Conservation (phyloP, 2,329 filamentous ascomycete genomes). For the Pyricularia grisea region DNA sequence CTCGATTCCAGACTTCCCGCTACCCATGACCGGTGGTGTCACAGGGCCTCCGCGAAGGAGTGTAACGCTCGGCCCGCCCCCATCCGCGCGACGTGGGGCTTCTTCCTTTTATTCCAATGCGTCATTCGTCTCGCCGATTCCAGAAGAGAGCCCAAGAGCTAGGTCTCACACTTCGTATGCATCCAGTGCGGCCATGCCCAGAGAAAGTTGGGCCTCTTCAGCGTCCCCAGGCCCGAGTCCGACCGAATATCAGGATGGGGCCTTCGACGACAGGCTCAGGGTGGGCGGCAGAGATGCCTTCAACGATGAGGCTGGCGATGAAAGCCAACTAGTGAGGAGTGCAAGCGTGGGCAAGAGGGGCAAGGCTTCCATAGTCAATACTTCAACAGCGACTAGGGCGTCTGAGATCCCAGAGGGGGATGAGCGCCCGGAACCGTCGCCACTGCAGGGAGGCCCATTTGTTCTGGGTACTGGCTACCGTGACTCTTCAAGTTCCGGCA, state of each 20-base stretch:
- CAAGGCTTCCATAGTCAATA: conserved; percentile 46
- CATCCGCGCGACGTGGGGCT: conserved; percentile 47
- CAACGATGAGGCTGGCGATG: conserved; percentile 40
- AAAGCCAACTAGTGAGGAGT: conserved; percentile 48
- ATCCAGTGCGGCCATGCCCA: conserved; percentile 62
- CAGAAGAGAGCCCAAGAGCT: conserved; percentile 55
- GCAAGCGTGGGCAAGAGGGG: conserved; percentile 53
- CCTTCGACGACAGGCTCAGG: conserved; percentile 38
- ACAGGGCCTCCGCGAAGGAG: conserved; percentile 32
- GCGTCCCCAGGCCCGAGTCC: conserved; percentile 4
- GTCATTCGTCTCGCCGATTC: conserved; percentile 66
- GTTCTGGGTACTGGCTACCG: conserved; percentile 34
- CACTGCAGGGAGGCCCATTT: conserved; percentile 28
- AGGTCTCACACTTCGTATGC: conserved; percentile 56
- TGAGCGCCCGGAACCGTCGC: conserved; percentile 25
- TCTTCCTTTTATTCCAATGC: conserved; percentile 57
- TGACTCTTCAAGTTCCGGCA: conserved; percentile 35
- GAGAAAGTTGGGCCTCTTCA: conserved; percentile 47
- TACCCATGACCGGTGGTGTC: conserved; percentile 24
- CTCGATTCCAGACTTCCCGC: conserved; percentile 50
- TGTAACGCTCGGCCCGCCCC: conserved; percentile 48
- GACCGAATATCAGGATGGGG: conserved; percentile 25
- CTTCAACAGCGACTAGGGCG: conserved; percentile 11
- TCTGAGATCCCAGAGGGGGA: conserved; percentile 4
- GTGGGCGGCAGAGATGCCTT: conserved; percentile 32